Base-by-base conservation (phyloP, 441 rosid genomes). In the Breynia disticha region DNA sequence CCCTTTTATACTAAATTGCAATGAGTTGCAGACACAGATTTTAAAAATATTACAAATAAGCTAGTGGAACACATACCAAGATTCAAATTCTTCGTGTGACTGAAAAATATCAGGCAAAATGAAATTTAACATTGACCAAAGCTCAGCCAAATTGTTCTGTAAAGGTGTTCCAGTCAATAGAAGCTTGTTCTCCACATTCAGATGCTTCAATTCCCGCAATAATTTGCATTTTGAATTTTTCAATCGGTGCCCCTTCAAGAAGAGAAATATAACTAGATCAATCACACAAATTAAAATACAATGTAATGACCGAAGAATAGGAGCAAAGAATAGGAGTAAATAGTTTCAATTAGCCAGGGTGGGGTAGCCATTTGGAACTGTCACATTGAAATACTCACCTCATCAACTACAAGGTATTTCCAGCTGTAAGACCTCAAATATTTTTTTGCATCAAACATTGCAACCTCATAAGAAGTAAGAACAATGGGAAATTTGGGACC, bases 341-440 rank as follows among this genome's bases (percentile, higher is more conserved):
- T 24, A 7, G 7, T 2, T 24, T 24, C 32, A 24, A 24, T 24
- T 2, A 24, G 32, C 32, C 32, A 24, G 32, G 14, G 16, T 37
- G 14, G 1, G 16, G 15, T 11, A 15, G 19, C 18, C 17, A 19
- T 50, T 19, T 22, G 3, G 32, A 7, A 24, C 32, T 24, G 32
- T 24, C 32, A 24, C 39, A 48, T 59, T 38, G 48, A 20, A 56
- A 48, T 54, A 61, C 56, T 59, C 57, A 89, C 99, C 96, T 93
- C 99, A 63, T 93, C 99, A 65, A 93, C 90, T 57, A 83, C 93
- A 61, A 86, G 72, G 76, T 93, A 93, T 64, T 93, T 93, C 99
- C 99, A 93, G 19, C 54, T 56, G 61, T 84, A 89, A 39, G 81
- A 88, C 66, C 77, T 81, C 69, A 93, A 68, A 67, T 3, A 46